These are phyloP conservation scores for Plectranthus barbatus DNA, from an alignment of 257 asterid species.

Conservation along the genomic window DNA sequence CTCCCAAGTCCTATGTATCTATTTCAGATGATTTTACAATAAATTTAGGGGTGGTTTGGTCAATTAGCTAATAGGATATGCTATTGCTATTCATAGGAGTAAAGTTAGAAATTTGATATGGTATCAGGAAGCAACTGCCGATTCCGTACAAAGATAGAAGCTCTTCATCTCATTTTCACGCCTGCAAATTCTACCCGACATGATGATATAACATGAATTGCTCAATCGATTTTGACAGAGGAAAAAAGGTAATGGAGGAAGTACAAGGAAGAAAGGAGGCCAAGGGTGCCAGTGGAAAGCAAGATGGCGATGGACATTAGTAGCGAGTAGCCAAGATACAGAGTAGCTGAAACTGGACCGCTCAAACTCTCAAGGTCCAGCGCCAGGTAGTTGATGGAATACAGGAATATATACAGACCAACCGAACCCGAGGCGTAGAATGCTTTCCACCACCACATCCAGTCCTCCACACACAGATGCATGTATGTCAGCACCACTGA, in stretches of 20 bases:
- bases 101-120: too few species aligned
- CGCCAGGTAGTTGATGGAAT: slow-evolving; percentile 64
- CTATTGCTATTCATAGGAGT: too few species aligned
- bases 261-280: slow-evolving; percentile 63
- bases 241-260: slow-evolving; percentile 70
- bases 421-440: slow-evolving; percentile 74
- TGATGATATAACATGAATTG: too few species aligned
- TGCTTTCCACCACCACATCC: slow-evolving; percentile 98
- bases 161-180: too few species aligned
- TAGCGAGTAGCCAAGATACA: slow-evolving; percentile 69
- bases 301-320: slow-evolving; percentile 60
- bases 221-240: slow-evolving; percentile 70
- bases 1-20: too few species aligned
- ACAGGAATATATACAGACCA: slow-evolving; percentile 57
- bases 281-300: slow-evolving; percentile 70
- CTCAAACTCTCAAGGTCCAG: slow-evolving; percentile 79
- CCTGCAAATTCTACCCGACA: too few species aligned
- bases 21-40: too few species aligned
- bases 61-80: neutral
- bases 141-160: too few species aligned
- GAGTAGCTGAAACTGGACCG: slow-evolving; percentile 65
- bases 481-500: slow-evolving; percentile 72
- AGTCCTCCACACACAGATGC: slow-evolving; percentile 84
- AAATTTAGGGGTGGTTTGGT: neutral
- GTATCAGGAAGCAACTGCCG: too few species aligned